Percentiles rank a stretch among this genome's conserved stretches.
Conservation (phyloP, 2,329 filamentous ascomycete genomes). For the Pseudopyricularia cyperi region DNA sequence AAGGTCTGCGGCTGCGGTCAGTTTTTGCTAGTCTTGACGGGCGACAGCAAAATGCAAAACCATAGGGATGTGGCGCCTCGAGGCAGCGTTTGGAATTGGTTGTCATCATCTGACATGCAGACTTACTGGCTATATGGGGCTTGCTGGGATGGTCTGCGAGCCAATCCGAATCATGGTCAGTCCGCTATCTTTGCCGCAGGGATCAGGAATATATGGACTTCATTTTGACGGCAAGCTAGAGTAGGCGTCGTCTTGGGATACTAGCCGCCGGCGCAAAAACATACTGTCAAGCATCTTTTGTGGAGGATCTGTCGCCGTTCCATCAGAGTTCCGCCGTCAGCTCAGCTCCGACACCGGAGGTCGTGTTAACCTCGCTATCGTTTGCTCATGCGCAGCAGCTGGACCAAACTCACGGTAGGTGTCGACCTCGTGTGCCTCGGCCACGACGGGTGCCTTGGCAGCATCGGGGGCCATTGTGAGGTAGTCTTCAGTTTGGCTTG, state of each 20-base stretch:
- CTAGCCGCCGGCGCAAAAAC: constrained; percentile 13
- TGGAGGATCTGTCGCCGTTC: constrained; percentile 37
- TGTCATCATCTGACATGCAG: neutral
- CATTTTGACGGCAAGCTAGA: neutral
- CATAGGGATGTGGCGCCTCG: neutral
- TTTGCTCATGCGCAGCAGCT: neutral
- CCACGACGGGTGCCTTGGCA: constrained; percentile 46
- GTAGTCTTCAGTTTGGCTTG: neutral
- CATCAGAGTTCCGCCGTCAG: neutral
- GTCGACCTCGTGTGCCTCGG: constrained; percentile 64
- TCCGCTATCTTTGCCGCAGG: neutral
- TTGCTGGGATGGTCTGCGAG: constrained; percentile 52
- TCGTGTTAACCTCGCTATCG: neutral
- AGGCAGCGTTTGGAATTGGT: neutral
- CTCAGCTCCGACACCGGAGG: neutral
- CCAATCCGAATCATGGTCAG: neutral
- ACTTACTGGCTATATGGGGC: constrained; percentile 52
- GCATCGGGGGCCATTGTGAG: constrained; percentile 10
- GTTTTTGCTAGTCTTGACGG: neutral
- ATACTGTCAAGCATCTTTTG: constrained; percentile 56
- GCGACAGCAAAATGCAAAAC: neutral
- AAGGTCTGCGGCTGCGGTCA: constrained; percentile 28
- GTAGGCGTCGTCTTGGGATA: neutral
- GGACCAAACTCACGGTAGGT: constrained; percentile 46
- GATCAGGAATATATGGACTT: no score